Evolutionary conservation across 2,329 filamentous ascomycete genomes (phyloP).

Genomic region (Pseudogymnoascus sp.): DNA sequence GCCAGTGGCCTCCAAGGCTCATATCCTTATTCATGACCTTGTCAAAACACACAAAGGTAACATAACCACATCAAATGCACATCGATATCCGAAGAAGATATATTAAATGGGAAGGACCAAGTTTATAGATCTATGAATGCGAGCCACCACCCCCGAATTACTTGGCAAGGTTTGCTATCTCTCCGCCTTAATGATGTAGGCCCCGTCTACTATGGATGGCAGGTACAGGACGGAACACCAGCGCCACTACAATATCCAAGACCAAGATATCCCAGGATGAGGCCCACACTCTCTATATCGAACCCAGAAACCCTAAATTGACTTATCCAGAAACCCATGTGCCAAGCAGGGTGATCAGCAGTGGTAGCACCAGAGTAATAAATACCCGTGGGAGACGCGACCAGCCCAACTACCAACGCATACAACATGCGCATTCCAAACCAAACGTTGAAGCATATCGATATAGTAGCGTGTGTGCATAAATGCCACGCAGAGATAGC

Average conservation of each 20-base stretch:
- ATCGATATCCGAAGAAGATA: neutral
- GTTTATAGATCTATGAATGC: conserved; percentile 6
- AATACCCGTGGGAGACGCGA: conserved; percentile 40
- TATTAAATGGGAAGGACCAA: conserved; percentile 1
- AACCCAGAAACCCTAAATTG: conserved; percentile 10
- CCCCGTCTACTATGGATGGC: neutral
- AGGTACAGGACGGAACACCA: neutral
- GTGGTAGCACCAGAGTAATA: conserved; percentile 13
- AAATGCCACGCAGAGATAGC: conserved; percentile 14
- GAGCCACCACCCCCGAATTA: neutral
- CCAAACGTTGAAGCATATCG: conserved; percentile 20
- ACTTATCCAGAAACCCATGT: neutral
- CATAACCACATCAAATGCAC: neutral
- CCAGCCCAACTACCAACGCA: conserved; percentile 40
- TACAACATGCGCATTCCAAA: conserved; percentile 19
- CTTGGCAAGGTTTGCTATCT: neutral
- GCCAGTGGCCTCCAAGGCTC: neutral
- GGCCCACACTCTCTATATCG: conserved; percentile 1
- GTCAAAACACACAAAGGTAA: neutral
- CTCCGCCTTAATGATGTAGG: neutral
- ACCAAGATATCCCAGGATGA: neutral
- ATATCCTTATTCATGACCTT: neutral
- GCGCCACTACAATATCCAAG: neutral
- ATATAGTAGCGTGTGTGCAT: conserved; percentile 28
- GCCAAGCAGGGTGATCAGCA: neutral